These are phyloP conservation scores for Didymosphaeria variabile DNA, from an alignment of 2,329 filamentous ascomycete genomes.

Conservation along the genomic window DNA sequence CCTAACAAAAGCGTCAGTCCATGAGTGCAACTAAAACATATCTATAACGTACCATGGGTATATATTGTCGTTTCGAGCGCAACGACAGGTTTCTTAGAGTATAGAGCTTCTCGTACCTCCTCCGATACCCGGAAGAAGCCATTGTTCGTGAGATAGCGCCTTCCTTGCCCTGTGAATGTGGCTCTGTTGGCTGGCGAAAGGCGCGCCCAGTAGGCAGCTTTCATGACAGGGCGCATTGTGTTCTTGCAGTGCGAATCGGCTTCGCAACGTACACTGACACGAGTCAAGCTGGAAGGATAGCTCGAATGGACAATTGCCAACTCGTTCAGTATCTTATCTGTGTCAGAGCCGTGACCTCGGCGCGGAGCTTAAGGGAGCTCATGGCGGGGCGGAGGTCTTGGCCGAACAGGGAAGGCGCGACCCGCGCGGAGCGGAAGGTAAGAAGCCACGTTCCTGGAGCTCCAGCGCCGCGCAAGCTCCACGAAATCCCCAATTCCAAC, in stretches of 20 bases:
- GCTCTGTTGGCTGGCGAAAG: slow-evolving; percentile 15
- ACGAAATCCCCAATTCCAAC: slow-evolving; percentile 26
- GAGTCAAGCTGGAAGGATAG: neutral
- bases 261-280: neutral
- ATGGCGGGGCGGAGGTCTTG: slow-evolving; percentile 20
- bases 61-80: slow-evolving; percentile 97
- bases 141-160: slow-evolving; percentile 49
- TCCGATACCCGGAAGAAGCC: slow-evolving; percentile 76
- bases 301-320: neutral
- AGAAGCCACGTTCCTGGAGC: slow-evolving; percentile 52
- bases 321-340: neutral
- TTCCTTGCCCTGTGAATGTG: slow-evolving; percentile 14
- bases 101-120: slow-evolving; percentile 81
- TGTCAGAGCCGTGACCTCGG: neutral
- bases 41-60: slow-evolving; percentile 74
- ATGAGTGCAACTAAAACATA: neutral
- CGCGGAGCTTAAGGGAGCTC: neutral
- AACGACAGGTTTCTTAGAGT: slow-evolving; percentile 80
- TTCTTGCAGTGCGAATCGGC: slow-evolving; percentile 9
- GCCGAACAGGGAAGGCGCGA: slow-evolving; percentile 32
- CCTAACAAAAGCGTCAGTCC: slow-evolving; percentile 53
- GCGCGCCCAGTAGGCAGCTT: slow-evolving; percentile 29
- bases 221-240: slow-evolving; percentile 38
- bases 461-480: slow-evolving; percentile 27
- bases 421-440: slow-evolving; percentile 26